phyloP scores from a whole-genome alignment of 208 protist genomes.

The Herpetomonas samuelpessoai region DNA sequence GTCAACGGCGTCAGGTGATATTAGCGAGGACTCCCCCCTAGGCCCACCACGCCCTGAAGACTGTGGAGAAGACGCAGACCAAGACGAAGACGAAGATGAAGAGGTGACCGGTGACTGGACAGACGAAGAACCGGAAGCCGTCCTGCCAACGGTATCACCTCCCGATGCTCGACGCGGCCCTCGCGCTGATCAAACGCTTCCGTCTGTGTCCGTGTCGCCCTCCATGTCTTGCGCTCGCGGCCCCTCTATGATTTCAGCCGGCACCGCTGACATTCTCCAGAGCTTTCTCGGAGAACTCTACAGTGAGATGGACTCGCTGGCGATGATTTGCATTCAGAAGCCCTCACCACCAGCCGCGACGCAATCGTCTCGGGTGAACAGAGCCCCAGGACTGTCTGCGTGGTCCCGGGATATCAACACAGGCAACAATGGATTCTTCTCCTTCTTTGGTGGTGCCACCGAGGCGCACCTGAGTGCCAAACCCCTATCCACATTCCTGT shows the following conservation, averaged over 20 bases:
- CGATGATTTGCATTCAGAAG: slow-evolving; percentile 47
- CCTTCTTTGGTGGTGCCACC: slow-evolving; percentile 64
- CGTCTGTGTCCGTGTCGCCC: too few species aligned
- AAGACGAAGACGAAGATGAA: too few species aligned
- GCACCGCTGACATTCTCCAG: slow-evolving; percentile 21
- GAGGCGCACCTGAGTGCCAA: slow-evolving; percentile 57
- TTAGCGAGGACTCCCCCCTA: too few species aligned
- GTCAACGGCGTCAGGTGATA: too few species aligned
- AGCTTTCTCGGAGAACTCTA: slow-evolving; percentile 37
- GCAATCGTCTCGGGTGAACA: neutral
- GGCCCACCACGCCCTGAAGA: too few species aligned
- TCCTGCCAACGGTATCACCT: too few species aligned
- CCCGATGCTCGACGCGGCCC: too few species aligned
- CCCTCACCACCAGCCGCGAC: slow-evolving; percentile 22
- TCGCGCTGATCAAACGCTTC: too few species aligned
- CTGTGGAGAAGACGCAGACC: too few species aligned
- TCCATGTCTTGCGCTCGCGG: slow-evolving; percentile 1
- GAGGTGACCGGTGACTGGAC: too few species aligned
- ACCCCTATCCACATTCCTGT: slow-evolving; percentile 54
- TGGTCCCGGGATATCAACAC: slow-evolving; percentile 19
- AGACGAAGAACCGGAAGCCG: too few species aligned
- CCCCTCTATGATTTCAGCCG: slow-evolving; percentile 22
- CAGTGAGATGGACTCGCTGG: slow-evolving; percentile 34
- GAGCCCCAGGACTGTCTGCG: neutral
- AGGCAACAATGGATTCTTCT: slow-evolving; percentile 53